phyloP scores from a whole-genome alignment of 1,284 basidiomycete species.

The Pseudozyma sp. region DNA sequence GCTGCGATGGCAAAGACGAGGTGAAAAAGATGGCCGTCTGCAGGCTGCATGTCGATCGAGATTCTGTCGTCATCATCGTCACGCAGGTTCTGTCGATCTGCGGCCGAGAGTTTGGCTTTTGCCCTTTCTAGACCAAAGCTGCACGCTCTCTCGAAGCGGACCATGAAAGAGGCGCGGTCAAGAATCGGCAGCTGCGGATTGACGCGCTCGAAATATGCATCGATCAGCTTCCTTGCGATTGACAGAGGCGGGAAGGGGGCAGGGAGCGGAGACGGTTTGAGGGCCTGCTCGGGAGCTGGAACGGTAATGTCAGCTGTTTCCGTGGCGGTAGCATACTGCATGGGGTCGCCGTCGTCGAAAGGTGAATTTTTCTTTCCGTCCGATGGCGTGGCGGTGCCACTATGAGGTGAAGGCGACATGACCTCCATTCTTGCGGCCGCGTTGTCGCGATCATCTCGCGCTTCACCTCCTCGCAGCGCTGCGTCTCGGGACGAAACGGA shows the following conservation, averaged over 20 bases:
- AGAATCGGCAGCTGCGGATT: conserved; percentile 51
- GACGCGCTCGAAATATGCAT: conserved; percentile 51
- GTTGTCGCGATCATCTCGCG: conserved; percentile 4
- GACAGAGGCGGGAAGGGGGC: conserved; percentile 50
- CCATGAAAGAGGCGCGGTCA: conserved; percentile 38
- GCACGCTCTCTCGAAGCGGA: conserved; percentile 44
- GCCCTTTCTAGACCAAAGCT: conserved; percentile 26
- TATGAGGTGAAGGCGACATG: conserved; percentile 22
- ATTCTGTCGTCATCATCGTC: conserved; percentile 40
- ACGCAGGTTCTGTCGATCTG: conserved; percentile 10
- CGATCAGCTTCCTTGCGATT: conserved; percentile 43
- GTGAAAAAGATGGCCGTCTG: conserved; percentile 53
- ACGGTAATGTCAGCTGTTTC: conserved; percentile 51
- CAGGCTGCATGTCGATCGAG: conserved; percentile 45
- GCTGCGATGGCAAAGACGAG: conserved; percentile 52
- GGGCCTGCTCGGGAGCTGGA: conserved; percentile 43
- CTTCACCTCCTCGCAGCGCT: not conserved
- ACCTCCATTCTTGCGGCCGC: conserved; percentile 5
- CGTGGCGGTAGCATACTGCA: conserved; percentile 52
- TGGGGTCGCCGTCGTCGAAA: conserved; percentile 46
- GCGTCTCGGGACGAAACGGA: conserved; percentile 8
- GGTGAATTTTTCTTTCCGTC: conserved; percentile 47
- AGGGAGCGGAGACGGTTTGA: conserved; percentile 41
- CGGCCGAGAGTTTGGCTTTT: conserved; percentile 20
- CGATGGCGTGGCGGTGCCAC: conserved; percentile 33